Conservation (phyloP, 805 yeast genomes). For the Wickerhamiella cacticola region DNA sequence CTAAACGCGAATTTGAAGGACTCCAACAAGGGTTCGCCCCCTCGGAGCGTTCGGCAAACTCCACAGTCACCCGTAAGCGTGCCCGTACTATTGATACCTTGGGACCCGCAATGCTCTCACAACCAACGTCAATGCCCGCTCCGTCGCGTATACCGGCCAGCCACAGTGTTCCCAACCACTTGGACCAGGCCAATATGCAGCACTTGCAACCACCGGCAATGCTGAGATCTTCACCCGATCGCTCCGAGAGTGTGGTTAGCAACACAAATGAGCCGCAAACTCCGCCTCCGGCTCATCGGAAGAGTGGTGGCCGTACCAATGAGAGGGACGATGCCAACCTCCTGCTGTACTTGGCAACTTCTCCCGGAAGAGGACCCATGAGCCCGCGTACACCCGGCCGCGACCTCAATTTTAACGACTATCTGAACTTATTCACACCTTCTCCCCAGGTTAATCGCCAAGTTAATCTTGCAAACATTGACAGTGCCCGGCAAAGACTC, state of each 20-base stretch:
- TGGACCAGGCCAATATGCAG: constrained; percentile 2
- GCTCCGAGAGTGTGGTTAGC: background rate
- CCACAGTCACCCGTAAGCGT: constrained; percentile 9
- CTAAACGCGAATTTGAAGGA: constrained; percentile 5
- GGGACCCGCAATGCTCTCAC: background rate
- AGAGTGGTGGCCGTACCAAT: constrained; percentile 6
- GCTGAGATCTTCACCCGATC: constrained; percentile 1
- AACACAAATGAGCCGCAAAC: constrained; percentile 10
- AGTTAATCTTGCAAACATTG: constrained; percentile 10
- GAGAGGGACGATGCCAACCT: constrained; percentile 63
- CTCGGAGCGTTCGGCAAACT: background rate
- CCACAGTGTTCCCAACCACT: constrained; percentile 5
- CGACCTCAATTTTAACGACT: constrained; percentile 66
- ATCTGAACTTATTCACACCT: constrained; percentile 67
- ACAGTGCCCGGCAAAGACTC: constrained; percentile 12
- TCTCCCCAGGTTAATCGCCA: constrained; percentile 28
- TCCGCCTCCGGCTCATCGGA: constrained; percentile 11
- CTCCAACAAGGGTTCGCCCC: constrained; percentile 12
- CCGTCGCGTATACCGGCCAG: constrained; percentile 11
- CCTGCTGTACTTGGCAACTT: constrained; percentile 68
- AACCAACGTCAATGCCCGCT: constrained; percentile 11
- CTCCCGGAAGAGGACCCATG: constrained; percentile 43
- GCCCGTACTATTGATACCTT: constrained; percentile 10
- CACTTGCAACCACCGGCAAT: constrained; percentile 9
- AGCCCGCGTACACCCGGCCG: constrained; percentile 30